phyloP scores from a whole-genome alignment of 2,329 filamentous ascomycete genomes.

The Ophiostoma pallidulum region DNA sequence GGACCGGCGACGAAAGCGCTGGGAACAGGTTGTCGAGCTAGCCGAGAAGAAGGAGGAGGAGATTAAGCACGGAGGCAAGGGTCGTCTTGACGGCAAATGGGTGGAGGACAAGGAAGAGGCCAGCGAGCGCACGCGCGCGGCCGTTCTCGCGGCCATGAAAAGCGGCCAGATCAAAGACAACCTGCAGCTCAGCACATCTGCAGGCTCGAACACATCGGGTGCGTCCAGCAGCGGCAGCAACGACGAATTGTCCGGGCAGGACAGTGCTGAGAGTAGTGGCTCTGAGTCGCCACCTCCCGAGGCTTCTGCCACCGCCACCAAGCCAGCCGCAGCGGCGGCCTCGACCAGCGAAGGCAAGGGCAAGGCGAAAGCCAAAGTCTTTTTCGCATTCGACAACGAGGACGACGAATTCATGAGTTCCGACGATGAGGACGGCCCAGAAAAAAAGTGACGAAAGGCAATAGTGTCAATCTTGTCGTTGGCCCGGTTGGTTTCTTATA shows the following conservation, averaged over 20 bases:
- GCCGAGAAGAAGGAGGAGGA: constrained; percentile 79
- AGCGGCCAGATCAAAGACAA: constrained; percentile 54
- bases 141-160: constrained; percentile 62
- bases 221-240: constrained; percentile 21
- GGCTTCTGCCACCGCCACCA: constrained; percentile 9
- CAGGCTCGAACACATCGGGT: constrained; percentile 34
- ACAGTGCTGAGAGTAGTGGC: constrained; percentile 35
- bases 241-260: constrained; percentile 25
- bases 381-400: constrained; percentile 74
- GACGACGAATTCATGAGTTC: constrained; percentile 67
- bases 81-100: constrained; percentile 80
- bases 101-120: constrained; percentile 91
- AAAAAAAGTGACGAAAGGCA: constrained; percentile 10
- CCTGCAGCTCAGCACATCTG: constrained; percentile 38
- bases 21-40: constrained; percentile 79
- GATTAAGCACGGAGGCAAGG: constrained; percentile 61
- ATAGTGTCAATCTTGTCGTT: neutral
- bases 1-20: constrained; percentile 71
- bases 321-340: neutral
- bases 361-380: constrained; percentile 36
- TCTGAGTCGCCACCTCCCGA: constrained; percentile 41
- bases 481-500: neutral
- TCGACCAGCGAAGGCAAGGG: constrained; percentile 19
- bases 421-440: constrained; percentile 42
- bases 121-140: constrained; percentile 70